Evolutionary conservation across 257 asterid genomes (phyloP), one percentile per base, ranked within the genome.

Genomic region (Knoxia roxburghii): DNA sequence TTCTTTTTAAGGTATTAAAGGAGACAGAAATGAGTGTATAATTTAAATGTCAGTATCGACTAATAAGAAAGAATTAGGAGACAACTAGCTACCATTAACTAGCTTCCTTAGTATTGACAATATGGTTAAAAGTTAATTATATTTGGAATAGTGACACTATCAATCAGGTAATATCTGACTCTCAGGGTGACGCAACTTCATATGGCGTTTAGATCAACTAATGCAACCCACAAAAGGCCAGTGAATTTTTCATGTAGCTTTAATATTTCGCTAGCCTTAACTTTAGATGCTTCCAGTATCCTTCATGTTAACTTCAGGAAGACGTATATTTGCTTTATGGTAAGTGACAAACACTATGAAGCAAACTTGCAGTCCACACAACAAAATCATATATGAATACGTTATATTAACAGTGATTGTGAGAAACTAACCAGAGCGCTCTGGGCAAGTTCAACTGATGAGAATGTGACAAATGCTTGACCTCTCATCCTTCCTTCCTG

Each of bases 401-500:
- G 46, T 45, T 65, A 30, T 18, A 20, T 21, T n/a, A n/a, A n/a
- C n/a, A n/a, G 41, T 37, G 9, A 37, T 37, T 15, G 41, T 37
- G 46, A 64, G 56, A 56, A 79, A 76, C 80, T 54, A 78, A 93
- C 97, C 89, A 93, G 69, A 58, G 97, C 97, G 78, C 80, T 82
- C 48, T 71, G 88, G 72, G 99, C 99, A 73, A 88, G 87, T 76
- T 90, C 99, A 32, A 78, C 82, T 0, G 96, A 78, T 17, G 97
- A 96, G 80, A 93, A 90, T 33, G 99, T 93, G 73, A 90, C 77
- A 76, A 93, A 93, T 39, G 97, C 97, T 85, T 90, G 99, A 51
- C 95, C 99, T 72, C 95, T 87, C 99, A 93, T 93, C 81, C 99
- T 88, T 78, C 99, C 99, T 83, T 93, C 99, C 99, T 93, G 75